Evolutionary conservation across 352 stramenopile species (phyloP).

Genomic region (Globisporangium solare): DNA sequence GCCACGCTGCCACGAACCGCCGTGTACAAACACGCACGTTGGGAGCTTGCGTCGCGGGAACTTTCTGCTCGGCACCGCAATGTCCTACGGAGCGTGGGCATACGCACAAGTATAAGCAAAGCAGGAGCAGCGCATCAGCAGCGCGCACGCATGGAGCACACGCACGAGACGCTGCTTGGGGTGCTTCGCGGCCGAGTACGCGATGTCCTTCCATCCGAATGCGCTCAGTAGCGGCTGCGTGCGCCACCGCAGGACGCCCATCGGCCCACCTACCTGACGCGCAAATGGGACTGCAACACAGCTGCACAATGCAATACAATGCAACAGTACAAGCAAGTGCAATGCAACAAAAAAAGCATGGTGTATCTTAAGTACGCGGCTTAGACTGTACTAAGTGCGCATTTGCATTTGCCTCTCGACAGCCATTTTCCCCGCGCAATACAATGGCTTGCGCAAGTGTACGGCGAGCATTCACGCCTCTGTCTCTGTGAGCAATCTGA

Average conservation of each 20-base stretch:
- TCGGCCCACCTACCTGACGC: slow-evolving; percentile 4
- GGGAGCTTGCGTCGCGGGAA: slow-evolving; percentile 31
- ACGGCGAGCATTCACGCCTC: neutral
- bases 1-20: slow-evolving; percentile 78
- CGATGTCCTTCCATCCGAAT: slow-evolving; percentile 67
- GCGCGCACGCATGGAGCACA: neutral
- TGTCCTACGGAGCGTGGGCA: slow-evolving; percentile 33
- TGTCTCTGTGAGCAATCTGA: neutral
- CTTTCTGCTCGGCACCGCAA: slow-evolving; percentile 41
- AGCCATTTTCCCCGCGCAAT: slow-evolving; percentile 1
- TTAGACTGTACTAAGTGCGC: neutral
- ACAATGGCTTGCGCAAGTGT: slow-evolving; percentile 29
- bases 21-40: slow-evolving; percentile 80
- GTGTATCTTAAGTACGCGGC: neutral
- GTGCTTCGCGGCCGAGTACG: slow-evolving; percentile 42
- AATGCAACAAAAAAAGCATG: no score
- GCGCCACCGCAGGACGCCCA: slow-evolving; percentile 7
- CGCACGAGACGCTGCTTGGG: slow-evolving; percentile 44
- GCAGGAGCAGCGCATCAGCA: no score
- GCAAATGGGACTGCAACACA: slow-evolving; percentile 3
- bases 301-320: no score
- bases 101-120: neutral
- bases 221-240: slow-evolving; percentile 25
- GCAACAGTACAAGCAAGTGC: neutral
- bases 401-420: neutral